Percentiles rank a stretch among this genome's conserved stretches.
phyloP scores from a whole-genome alignment of 2,329 filamentous ascomycete species.

The Biscogniauxia marginata region DNA sequence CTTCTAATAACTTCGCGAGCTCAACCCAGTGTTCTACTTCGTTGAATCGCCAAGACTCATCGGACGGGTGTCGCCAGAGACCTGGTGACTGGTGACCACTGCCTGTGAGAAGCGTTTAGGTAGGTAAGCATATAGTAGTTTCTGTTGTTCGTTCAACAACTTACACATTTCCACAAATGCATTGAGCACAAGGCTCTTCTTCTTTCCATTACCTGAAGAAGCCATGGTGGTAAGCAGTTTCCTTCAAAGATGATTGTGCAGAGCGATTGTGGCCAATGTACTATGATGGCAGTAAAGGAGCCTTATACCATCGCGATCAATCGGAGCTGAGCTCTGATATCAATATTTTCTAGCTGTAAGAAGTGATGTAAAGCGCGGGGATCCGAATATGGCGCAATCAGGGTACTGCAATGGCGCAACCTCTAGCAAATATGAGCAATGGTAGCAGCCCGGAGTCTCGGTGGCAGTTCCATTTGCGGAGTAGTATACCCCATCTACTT shows the following conservation, averaged over 20 bases:
- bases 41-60: slow-evolving; percentile 58
- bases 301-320: background rate
- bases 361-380: background rate
- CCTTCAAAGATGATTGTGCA: background rate
- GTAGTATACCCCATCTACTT: background rate
- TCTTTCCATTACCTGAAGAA: slow-evolving; percentile 20
- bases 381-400: background rate
- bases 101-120: slow-evolving; percentile 24
- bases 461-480: background rate
- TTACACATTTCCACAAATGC: slow-evolving; percentile 50
- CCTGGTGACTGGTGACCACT: slow-evolving; percentile 46
- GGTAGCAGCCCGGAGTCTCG: background rate
- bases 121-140: background rate
- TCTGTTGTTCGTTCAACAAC: background rate
- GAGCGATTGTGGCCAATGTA: background rate
- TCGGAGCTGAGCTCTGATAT: background rate
- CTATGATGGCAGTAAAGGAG: background rate
- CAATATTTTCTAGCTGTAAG: background rate
- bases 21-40: slow-evolving; percentile 63
- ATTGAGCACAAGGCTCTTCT: slow-evolving; percentile 49
- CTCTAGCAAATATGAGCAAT: background rate
- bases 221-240: background rate
- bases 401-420: background rate
- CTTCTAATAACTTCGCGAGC: slow-evolving; percentile 60
- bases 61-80: slow-evolving; percentile 51